Evolutionary conservation across 2,329 filamentous ascomycete genomes (phyloP).

Genomic region (Nigrospora sphaerica): DNA sequence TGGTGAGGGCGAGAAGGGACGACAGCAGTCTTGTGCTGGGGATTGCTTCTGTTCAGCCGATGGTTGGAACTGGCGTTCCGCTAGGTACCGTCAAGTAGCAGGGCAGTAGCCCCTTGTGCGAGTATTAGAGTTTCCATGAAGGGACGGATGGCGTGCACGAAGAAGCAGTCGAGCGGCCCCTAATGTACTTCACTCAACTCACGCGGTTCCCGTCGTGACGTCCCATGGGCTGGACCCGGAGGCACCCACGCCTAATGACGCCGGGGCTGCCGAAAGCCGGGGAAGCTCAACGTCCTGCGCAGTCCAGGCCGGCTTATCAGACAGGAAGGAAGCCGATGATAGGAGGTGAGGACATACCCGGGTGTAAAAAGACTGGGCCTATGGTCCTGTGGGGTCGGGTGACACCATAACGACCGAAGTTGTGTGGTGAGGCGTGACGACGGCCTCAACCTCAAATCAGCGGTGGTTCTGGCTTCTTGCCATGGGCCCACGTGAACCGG

Average conservation of each 20-base stretch:
- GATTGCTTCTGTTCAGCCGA: neutral
- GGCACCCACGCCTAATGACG: neutral
- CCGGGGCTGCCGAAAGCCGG: conserved; percentile 3
- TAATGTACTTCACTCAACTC: conserved; percentile 20
- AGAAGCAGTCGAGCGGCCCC: conserved; percentile 3
- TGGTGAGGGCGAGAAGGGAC: neutral
- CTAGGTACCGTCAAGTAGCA: conserved; percentile 22
- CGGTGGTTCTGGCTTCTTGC: neutral
- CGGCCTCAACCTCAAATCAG: neutral
- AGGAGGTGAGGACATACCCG: neutral
- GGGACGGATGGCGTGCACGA: conserved; percentile 8
- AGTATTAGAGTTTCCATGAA: conserved; percentile 22
- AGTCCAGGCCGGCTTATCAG: too few relatives aligned
- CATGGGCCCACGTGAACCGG: neutral
- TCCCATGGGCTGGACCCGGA: neutral
- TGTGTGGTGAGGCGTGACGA: neutral
- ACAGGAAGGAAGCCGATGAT: neutral
- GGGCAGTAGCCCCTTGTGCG: conserved; percentile 18
- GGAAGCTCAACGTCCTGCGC: neutral
- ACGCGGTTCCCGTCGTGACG: neutral
- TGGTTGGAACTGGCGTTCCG: neutral
- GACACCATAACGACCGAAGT: neutral
- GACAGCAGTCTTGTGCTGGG: too few relatives aligned
- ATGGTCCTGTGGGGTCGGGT: neutral
- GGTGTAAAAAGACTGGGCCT: neutral